These are phyloP conservation scores for Pugionium cornutum DNA, from an alignment of 345 rosid species.

Conservation along the genomic window DNA sequence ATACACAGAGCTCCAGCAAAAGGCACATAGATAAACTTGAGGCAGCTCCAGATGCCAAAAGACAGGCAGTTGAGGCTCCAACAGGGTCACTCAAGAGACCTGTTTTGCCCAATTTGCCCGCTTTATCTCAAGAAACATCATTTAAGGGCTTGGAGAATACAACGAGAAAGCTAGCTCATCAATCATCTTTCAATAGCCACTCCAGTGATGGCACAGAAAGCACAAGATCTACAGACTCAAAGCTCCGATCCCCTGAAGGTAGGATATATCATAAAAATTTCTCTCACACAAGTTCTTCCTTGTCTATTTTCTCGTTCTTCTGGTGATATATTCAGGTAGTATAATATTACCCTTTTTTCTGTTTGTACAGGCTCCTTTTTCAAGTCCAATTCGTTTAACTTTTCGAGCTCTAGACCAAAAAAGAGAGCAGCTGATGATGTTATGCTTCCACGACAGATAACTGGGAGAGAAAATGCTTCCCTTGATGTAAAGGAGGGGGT, in stretches of 20 bases:
- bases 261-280: conserved; percentile 31
- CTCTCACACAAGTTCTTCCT: conserved; percentile 10
- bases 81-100: conserved; percentile 66
- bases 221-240: conserved; percentile 50
- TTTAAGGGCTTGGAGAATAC: conserved; percentile 62
- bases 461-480: conserved; percentile 47
- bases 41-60: conserved; percentile 52
- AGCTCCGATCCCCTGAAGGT: conserved; percentile 64
- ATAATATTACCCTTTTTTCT: conserved; percentile 12
- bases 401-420: conserved; percentile 57
- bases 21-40: conserved; percentile 60
- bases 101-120: conserved; percentile 48
- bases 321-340: conserved; percentile 18
- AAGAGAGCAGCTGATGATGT: conserved; percentile 67
- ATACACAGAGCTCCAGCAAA: conserved; percentile 50
- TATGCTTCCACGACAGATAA: conserved; percentile 58
- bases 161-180: conserved; percentile 54
- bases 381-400: conserved; percentile 78
- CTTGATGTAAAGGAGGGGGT: conserved; percentile 57
- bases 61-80: conserved; percentile 59
- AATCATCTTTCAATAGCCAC: conserved; percentile 37
- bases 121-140: conserved; percentile 57
- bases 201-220: conserved; percentile 48
- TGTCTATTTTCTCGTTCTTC: neutral
- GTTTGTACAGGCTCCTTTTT: conserved; percentile 58